These are phyloP conservation scores for Pythium rhizo-oryzae DNA, from an alignment of 352 stramenopile genomes.

Conservation along the genomic window DNA sequence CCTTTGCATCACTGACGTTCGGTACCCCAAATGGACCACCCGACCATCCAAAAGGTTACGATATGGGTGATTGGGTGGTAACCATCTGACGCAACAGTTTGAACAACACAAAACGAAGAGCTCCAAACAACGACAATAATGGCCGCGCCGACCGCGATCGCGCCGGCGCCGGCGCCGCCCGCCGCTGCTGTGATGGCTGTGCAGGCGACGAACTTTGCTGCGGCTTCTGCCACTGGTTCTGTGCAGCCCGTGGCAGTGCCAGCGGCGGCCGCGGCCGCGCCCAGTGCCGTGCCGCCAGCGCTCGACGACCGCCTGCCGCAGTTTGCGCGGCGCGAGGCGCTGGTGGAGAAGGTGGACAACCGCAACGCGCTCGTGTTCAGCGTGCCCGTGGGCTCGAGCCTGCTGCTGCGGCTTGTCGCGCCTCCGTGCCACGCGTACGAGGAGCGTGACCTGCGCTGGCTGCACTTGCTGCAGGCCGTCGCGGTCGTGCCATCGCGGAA, in stretches of 20 bases:
- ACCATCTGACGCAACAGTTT: too few species aligned
- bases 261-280: not conserved
- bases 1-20: conserved; percentile 3
- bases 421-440: conserved; percentile 56
- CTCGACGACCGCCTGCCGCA: conserved; percentile 39
- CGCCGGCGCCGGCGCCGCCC: not conserved
- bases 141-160: conserved; percentile 8
- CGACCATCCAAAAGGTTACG: conserved; percentile 6
- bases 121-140: conserved; percentile 1
- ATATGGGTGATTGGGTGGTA: conserved; percentile 17
- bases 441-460: conserved; percentile 64
- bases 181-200: not conserved
- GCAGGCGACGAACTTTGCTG: not conserved
- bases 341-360: conserved; percentile 55
- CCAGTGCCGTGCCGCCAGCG: conserved; percentile 10
- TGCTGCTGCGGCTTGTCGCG: conserved; percentile 56
- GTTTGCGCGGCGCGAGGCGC: conserved; percentile 57
- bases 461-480: conserved; percentile 68
- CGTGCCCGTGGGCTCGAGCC: conserved; percentile 48
- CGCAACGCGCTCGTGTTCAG: conserved; percentile 60
- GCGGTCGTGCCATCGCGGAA: conserved; percentile 66
- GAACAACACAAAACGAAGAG: not conserved
- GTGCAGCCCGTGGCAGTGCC: not conserved
- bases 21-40: not conserved
- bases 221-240: not conserved